Conservation (phyloP, 2,329 filamentous ascomycete genomes). For the Apiospora malaysiana region DNA sequence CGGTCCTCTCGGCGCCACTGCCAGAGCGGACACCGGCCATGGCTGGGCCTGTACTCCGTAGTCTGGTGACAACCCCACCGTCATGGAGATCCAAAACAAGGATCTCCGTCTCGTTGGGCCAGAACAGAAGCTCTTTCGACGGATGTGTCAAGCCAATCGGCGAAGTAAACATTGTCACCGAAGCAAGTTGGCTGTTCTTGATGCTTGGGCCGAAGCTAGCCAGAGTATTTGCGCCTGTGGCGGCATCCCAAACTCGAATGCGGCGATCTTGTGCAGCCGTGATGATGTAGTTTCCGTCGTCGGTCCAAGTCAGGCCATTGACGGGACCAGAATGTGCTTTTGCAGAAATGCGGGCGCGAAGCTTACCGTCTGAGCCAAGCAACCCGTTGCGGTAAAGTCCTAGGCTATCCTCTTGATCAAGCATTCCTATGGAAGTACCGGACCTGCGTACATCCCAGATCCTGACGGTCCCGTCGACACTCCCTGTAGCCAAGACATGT, state of each 20-base stretch:
- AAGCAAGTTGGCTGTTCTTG: constrained; percentile 72
- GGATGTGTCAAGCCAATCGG: constrained; percentile 64
- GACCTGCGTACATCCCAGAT: constrained; percentile 89
- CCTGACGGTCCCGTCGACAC: constrained; percentile 82
- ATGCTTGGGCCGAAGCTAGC: constrained; percentile 86
- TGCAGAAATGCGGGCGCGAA: constrained; percentile 51
- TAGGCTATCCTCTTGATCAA: constrained; percentile 84
- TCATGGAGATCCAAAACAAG: constrained; percentile 80
- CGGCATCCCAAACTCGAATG: constrained; percentile 86
- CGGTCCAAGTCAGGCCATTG: constrained; percentile 85
- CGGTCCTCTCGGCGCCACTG: constrained; percentile 59
- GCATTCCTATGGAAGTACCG: constrained; percentile 73
- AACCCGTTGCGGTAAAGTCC: constrained; percentile 60
- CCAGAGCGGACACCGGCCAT: constrained; percentile 50
- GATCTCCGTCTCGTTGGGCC: constrained; percentile 82
- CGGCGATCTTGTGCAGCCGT: constrained; percentile 83
- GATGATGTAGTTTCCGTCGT: constrained; percentile 77
- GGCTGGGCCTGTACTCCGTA: constrained; percentile 68
- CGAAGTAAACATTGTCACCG: constrained; percentile 65
- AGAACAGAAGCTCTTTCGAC: constrained; percentile 73
- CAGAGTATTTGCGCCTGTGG: constrained; percentile 82
- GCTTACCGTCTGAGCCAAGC: constrained; percentile 42
- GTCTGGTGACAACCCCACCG: constrained; percentile 72
- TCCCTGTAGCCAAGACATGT: constrained; percentile 81
- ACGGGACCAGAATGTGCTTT: constrained; percentile 81